A percentile compares a stretch with the other conserved stretches of the same genome.
Conservation (phyloP, 1,284 basidiomycete genomes). For the Trichosporon faecale region DNA sequence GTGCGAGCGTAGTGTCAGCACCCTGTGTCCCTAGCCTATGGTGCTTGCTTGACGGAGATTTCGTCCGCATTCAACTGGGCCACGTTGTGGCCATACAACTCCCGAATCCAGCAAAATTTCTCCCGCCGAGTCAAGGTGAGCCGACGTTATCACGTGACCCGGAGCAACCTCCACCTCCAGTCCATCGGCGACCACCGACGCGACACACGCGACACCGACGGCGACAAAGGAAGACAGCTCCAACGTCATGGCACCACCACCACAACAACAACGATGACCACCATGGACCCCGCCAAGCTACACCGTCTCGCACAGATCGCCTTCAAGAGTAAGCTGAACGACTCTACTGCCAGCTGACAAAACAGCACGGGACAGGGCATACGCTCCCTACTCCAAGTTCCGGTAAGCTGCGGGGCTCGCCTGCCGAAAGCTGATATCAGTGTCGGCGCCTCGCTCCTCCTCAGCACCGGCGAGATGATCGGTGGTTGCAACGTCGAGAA, state of each 20-base stretch:
- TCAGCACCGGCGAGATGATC: constrained; percentile 66
- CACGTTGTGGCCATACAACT: background rate
- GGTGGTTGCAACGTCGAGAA: constrained; percentile 88
- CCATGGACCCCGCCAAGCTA: constrained; percentile 28
- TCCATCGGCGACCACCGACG: background rate
- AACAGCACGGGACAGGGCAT: constrained; percentile 61
- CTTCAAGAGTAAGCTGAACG: constrained; percentile 31
- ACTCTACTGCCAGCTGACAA: background rate
- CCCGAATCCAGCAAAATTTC: background rate
- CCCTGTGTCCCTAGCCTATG: background rate
- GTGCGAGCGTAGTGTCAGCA: background rate
- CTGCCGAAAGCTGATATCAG: constrained; percentile 23
- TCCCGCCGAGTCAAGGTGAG: background rate
- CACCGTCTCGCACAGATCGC: constrained; percentile 42
- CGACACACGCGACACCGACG: background rate
- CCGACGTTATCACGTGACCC: background rate
- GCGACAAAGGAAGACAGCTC: background rate
- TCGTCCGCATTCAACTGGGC: background rate
- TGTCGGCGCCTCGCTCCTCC: constrained; percentile 78
- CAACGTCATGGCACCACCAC: background rate
- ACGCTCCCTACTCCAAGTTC: constrained; percentile 78
- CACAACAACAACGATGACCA: constrained; percentile 5
- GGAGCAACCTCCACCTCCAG: background rate
- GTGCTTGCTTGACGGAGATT: background rate
- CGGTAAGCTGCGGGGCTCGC: constrained; percentile 46